Conservation (phyloP, 2,329 filamentous ascomycete species). For the Botrytis elliptica region DNA sequence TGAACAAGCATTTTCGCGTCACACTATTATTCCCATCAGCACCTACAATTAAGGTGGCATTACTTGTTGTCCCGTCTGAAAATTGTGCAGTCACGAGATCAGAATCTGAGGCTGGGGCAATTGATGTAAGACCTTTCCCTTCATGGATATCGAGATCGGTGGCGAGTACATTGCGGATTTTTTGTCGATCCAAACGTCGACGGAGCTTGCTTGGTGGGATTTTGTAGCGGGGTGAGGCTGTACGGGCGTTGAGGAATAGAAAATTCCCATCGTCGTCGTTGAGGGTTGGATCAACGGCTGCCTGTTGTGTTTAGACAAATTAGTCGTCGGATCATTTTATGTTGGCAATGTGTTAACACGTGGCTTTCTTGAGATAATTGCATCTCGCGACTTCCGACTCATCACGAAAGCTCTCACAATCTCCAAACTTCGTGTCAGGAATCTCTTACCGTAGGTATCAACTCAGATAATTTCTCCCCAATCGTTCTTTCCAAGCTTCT, state of each 20-base stretch:
- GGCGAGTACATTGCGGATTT: constrained; percentile 24
- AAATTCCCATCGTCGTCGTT: constrained; percentile 43
- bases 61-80: constrained; percentile 38
- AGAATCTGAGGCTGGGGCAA: constrained; percentile 21
- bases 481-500: constrained; percentile 37
- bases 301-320: not conserved
- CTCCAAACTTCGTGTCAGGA: not conserved
- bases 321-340: not conserved
- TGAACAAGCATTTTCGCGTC: constrained; percentile 28
- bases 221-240: constrained; percentile 42
- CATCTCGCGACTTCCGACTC: not conserved
- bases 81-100: constrained; percentile 36
- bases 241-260: constrained; percentile 44
- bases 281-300: constrained; percentile 37
- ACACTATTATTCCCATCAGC: constrained; percentile 43
- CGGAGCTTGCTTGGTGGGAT: constrained; percentile 43
- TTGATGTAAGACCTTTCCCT: constrained; percentile 48
- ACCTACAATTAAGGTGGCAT: constrained; percentile 42
- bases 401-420: not conserved
- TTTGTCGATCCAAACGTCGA: constrained; percentile 41
- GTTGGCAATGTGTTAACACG: too few relatives aligned
- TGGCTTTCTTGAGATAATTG: not conserved
- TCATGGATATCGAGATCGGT: constrained; percentile 45
- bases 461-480: constrained; percentile 26
- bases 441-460: constrained; percentile 27